Evolutionary conservation across 306 rosid species (phyloP), one percentile per base, ranked within the genome.

Genomic region (Fagus sylvatica): DNA sequence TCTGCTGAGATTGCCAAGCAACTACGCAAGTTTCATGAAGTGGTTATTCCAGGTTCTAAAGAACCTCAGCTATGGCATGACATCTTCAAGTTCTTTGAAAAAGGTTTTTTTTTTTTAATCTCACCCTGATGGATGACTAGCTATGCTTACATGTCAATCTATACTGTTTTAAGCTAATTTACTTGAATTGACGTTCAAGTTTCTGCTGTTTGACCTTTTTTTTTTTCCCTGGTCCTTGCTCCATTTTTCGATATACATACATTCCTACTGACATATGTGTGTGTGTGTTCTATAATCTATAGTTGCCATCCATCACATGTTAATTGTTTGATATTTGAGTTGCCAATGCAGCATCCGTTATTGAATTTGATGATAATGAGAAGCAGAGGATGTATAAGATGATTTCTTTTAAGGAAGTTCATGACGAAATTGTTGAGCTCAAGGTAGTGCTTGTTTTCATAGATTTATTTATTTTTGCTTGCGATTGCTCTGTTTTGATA

Each of bases 61-160:
- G 99, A 95, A 81, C 96, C 99, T 71, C 98, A 91, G 70, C 76
- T 95, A 72, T 95, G 99, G 99, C 88, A 70, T 33, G 99, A 95
- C 85, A 71, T 90, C 72, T 71, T 72, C 85, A 95, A 88, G 81
- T 93, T 91, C 88, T 90, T 84, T 71, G 89, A 87, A 40, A 86
- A 87, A 93, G 99, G 99, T 93, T 53, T 15, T 75, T 83, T 49
- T 78, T 15, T 75, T 83, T 49, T 22, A 76, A 65, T 65, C 41
- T 75, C 56, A 69, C 74, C 57, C 28, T 40, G 15, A 83, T 49
- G 59, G 55, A 73, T 75, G 33, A 34, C 28, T 54, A 49, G n/a
- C 62, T 59, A 53, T 61, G 61, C 75, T 69, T 19, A n/a, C 48
- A 64, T 73, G 76, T 69, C 59, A 5, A 19, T 64, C 16, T 43